Base-by-base conservation (phyloP, 371 early-diverging fungal genomes). In the Synchytrium microbalum region DNA sequence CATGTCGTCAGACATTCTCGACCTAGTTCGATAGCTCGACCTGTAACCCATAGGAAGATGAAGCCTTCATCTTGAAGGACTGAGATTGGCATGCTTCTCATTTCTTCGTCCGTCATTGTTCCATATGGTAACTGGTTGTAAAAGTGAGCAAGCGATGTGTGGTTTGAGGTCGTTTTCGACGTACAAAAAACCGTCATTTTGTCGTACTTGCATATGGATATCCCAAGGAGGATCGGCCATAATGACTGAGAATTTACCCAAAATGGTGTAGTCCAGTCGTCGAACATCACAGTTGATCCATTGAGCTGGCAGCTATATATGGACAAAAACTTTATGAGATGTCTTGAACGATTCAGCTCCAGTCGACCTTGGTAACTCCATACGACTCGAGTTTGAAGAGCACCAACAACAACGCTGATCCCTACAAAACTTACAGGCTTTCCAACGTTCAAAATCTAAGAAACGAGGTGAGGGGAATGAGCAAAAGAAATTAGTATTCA, bases 71-170 rank as follows among this genome's bases (percentile, higher is more conserved):
- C 81, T 53, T 79, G 79, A 5, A 79, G 59, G 23, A 59, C 55
- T n/a, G 61, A 26, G 32, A 81, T 68, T 29, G 67, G 65, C 73
- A 81, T 73, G 2, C 60, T 62, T 51, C 70, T 71, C 77, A 81
- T 79, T 63, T 81, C 81, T 58, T 81, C 79, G 61, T 81, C 81
- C 2, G 76, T 77, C 78, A 81, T 76, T 5, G 81, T 81, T 53
- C 81, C 81, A 60, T 79, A 81, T 10, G 79, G 79, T 23, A 75
- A 60, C 67, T 72, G 54, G 0, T 28, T 58, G 1, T 56, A 53
- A 54, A 24, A 25, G 2, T 1, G 54, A 25, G 57, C 52, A 38
- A 31, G 27, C 29, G 2, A 31, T 53, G 32, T 24, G 8, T 25
- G 3, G 1, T 29, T n/a, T n/a, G n/a, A n/a, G n/a, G 3, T 24